A percentile compares a stretch with the other conserved stretches of the same genome.
These are phyloP conservation scores for Aureobasidium sp. DNA, from an alignment of 2,329 filamentous ascomycete genomes.

Conservation along the genomic window DNA sequence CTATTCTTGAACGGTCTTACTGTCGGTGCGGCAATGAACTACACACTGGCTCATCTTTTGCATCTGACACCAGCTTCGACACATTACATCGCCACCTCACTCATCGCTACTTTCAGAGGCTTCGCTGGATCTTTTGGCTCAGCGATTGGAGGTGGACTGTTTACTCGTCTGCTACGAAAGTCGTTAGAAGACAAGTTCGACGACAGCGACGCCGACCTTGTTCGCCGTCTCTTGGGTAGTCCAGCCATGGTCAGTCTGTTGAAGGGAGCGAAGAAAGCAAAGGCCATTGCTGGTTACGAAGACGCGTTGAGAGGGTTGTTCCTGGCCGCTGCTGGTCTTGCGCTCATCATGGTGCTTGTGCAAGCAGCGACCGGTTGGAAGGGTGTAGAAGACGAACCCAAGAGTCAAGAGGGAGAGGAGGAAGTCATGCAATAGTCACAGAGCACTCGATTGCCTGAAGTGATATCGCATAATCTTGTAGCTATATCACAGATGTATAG, in stretches of 20 bases:
- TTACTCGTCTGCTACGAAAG: constrained; percentile 51
- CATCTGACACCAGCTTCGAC: constrained; percentile 58
- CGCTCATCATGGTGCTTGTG: constrained; percentile 40
- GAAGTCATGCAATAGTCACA: not conserved
- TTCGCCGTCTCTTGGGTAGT: constrained; percentile 49
- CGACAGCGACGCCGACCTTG: constrained; percentile 35
- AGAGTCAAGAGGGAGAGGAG: constrained; percentile 13
- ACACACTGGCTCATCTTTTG: constrained; percentile 69
- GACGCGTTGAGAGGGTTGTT: constrained; percentile 46
- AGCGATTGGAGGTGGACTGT: constrained; percentile 68
- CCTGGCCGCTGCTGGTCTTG: constrained; percentile 41
- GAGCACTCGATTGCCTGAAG: not conserved
- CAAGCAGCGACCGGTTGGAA: constrained; percentile 53
- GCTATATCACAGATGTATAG: not conserved
- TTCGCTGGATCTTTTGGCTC: constrained; percentile 76
- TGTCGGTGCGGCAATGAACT: constrained; percentile 67
- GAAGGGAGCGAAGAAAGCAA: constrained; percentile 38
- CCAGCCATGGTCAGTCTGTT: constrained; percentile 46
- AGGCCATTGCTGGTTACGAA: constrained; percentile 47
- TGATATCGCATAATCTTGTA: not conserved
- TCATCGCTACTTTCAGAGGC: constrained; percentile 70
- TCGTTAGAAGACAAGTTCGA: constrained; percentile 51
- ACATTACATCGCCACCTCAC: constrained; percentile 66
- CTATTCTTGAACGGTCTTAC: constrained; percentile 64
- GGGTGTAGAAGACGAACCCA: constrained; percentile 21